Evolutionary conservation across 208 protist genomes (phyloP).

Genomic region (Acanthamoeba triangularis): DNA sequence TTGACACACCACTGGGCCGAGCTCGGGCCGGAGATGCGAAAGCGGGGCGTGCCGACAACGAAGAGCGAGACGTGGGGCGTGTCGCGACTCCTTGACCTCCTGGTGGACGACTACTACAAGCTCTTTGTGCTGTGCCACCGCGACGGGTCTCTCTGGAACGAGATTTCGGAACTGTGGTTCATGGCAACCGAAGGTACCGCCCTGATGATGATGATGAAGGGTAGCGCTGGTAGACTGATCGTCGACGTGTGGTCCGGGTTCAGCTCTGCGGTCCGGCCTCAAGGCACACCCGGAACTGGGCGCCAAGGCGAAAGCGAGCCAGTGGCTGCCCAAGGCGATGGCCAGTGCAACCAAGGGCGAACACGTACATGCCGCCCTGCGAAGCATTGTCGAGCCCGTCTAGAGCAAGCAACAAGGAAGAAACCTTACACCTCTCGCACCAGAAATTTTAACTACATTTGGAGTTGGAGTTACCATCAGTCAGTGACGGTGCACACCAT

Average conservation of each 20-base stretch:
- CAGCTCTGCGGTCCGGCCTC: conserved; percentile 17
- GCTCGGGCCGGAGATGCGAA: background rate
- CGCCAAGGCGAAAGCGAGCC: background rate
- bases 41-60: background rate
- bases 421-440: no score
- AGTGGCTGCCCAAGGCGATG: conserved; percentile 51
- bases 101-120: conserved; percentile 24
- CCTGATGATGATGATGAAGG: background rate
- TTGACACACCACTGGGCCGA: conserved; percentile 21
- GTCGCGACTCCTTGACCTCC: background rate
- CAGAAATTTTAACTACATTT: no score
- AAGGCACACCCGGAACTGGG: background rate
- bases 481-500: no score
- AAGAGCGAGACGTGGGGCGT: background rate
- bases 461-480: no score
- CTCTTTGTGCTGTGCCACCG: conserved; percentile 8
- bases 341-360: background rate
- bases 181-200: conserved; percentile 65
- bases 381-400: background rate
- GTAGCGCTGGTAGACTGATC: background rate
- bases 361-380: background rate
- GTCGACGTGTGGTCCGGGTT: background rate
- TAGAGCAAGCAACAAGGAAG: background rate
- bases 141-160: conserved; percentile 19
- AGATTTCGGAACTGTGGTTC: conserved; percentile 74